Base-by-base conservation (phyloP, 2,329 filamentous ascomycete species). In the Aspergillus hortae region DNA sequence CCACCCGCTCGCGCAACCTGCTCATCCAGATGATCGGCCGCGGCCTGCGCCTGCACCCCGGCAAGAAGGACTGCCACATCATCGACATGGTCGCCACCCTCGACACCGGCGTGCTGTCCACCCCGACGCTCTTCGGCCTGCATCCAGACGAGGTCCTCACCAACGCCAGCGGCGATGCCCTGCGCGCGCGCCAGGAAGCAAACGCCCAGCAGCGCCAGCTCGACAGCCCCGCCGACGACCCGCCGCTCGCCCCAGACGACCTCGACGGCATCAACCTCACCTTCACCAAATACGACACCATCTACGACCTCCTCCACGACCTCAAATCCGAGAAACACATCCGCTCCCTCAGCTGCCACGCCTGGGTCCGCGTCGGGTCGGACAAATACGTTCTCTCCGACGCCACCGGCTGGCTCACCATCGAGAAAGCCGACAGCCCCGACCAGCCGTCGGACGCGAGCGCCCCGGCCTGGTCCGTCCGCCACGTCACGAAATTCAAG, bases 1-100 rank as follows among this genome's bases (percentile, higher is more conserved):
- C 94, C 0, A 99, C 94, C 1, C 86, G 87, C 60, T 97, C 94
- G 14, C 85, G 89, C n/a, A 97, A 96, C 61, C 76, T 99, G 2
- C 82, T 99, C 1, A 85, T 97, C 1, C 94, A 99, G 71, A 99
- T 99, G 94, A 96, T 99, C 56, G 94, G 94, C 0, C 83, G 94
- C 62, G 94, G 94, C 4, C 89, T 99, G 84, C 84, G 94, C 40
- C 74, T 96, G 36, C 81, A 90, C 67, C 78, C 85, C 1, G 88
- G 82, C 11, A 99, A 99, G 71, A 75, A 85, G 36, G 84, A 97
- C 65, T 99, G 94, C 61, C 94, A 97, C 68, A 80, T 99, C 54
- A 95, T 99, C 63, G 94, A 99, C 70, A 91, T 99, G 84, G 94
- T 97, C 0, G 88, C 92, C 0, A 90, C 86, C 35, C 76, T 97